Percentiles rank a stretch among this genome's conserved stretches.
Conservation (phyloP, 306 rosid species). For the Medicago lupulina region DNA sequence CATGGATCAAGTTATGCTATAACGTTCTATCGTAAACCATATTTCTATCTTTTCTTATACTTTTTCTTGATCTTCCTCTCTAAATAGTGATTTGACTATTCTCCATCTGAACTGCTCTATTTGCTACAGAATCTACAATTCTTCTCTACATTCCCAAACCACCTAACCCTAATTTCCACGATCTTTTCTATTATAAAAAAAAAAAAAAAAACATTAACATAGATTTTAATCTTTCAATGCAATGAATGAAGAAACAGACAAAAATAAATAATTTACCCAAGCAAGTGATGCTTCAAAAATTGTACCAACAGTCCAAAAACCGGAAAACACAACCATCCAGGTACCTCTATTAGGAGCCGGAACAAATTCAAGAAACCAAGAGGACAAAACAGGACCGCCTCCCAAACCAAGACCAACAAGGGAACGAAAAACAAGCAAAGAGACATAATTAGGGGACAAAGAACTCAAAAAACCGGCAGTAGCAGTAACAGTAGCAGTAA, state of each 20-base stretch:
- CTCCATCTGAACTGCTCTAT: no score
- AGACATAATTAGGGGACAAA: slow-evolving; percentile 72
- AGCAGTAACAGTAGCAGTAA: slow-evolving; percentile 80
- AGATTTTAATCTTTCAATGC: no score
- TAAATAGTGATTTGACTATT: no score
- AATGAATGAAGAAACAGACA: slow-evolving; percentile 35
- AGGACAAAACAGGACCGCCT: slow-evolving; percentile 89
- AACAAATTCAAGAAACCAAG: slow-evolving; percentile 95
- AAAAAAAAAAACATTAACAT: no score
- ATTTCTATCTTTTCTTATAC: no score
- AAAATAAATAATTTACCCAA: slow-evolving; percentile 62
- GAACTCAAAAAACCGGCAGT: slow-evolving; percentile 86
- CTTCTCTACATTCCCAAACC: no score
- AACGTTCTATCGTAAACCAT: no score
- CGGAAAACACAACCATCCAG: slow-evolving; percentile 96
- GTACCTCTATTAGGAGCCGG: slow-evolving; percentile 93
- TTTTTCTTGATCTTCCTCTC: no score
- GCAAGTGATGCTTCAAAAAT: slow-evolving; percentile 94
- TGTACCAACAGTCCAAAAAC: slow-evolving; percentile 95
- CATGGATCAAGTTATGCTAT: no score
- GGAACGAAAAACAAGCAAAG: slow-evolving; percentile 67
- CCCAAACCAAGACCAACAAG: slow-evolving; percentile 97
- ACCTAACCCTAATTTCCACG: no score
- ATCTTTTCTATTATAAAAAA: no score
- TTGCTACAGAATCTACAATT: no score